Conservation (phyloP, 345 rosid genomes). For the Eucalyptus leucophloia region DNA sequence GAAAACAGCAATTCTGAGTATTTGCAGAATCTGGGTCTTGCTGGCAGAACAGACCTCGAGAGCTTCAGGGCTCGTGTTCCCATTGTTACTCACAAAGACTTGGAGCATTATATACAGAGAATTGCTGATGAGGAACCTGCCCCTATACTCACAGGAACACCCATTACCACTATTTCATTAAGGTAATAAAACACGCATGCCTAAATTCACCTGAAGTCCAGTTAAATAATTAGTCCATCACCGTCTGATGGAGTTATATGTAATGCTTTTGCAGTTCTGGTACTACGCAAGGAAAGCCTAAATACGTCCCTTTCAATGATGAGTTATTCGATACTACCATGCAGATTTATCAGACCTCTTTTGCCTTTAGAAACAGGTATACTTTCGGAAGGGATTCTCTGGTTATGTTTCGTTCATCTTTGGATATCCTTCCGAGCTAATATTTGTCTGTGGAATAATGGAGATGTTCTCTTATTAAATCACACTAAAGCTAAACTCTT, state of each 20-base stretch:
- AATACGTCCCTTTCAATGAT: constrained; percentile 78
- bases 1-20: constrained; percentile 65
- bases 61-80: constrained; percentile 71
- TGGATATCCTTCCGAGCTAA: background rate
- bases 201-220: background rate
- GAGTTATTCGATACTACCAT: constrained; percentile 63
- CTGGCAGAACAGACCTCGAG: constrained; percentile 58
- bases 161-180: constrained; percentile 64
- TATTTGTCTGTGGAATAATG: background rate
- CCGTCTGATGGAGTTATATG: background rate
- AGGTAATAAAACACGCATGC: constrained; percentile 19
- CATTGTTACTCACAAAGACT: constrained; percentile 51
- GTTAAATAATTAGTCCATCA: background rate
- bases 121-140: constrained; percentile 58
- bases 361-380: constrained; percentile 86
- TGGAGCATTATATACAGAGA: constrained; percentile 60
- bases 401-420: background rate
- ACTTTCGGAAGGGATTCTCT: background rate
- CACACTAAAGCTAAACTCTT: background rate
- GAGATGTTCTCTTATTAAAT: background rate
- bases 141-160: constrained; percentile 61
- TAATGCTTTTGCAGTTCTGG: constrained; percentile 61
- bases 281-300: constrained; percentile 87
- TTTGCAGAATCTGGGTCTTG: constrained; percentile 55
- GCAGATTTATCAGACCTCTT: constrained; percentile 81